Evolutionary conservation across 352 stramenopile genomes (phyloP).

Genomic region (Phytophthora quininea): DNA sequence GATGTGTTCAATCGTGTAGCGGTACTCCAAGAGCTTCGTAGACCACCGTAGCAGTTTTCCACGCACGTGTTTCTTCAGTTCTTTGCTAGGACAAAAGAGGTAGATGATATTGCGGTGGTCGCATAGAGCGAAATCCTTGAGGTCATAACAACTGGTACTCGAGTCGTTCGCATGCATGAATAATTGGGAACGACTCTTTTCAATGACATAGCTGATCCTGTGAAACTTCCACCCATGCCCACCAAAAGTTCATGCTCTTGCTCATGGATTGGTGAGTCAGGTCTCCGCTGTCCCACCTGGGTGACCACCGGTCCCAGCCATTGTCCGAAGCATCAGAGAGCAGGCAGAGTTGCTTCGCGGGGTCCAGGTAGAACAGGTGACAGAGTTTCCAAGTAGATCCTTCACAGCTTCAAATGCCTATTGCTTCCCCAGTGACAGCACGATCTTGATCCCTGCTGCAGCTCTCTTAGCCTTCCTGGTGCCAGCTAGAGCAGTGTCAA

Average conservation of each 20-base stretch:
- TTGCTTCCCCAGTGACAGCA: background rate
- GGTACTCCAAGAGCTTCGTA: slow-evolving; percentile 2
- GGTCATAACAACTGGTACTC: too few relatives aligned
- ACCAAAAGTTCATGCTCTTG: slow-evolving; percentile 9
- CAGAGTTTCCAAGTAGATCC: slow-evolving; percentile 3
- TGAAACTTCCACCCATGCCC: background rate
- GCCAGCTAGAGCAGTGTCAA: slow-evolving; percentile 4
- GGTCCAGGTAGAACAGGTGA: slow-evolving; percentile 1
- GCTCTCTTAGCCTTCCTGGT: slow-evolving; percentile 11
- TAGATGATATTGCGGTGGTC: slow-evolving; percentile 5
- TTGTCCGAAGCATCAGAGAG: slow-evolving; percentile 11
- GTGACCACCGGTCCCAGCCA: slow-evolving; percentile 9
- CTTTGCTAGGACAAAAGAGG: background rate
- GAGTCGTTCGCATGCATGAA: too few relatives aligned
- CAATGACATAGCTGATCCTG: background rate
- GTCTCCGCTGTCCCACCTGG: background rate
- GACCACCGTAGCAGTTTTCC: slow-evolving; percentile 7
- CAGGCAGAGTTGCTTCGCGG: background rate
- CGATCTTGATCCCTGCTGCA: slow-evolving; percentile 10
- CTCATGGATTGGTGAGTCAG: slow-evolving; percentile 1
- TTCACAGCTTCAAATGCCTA: slow-evolving; percentile 4
- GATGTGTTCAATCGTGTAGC: slow-evolving; percentile 17
- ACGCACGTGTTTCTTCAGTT: slow-evolving; percentile 1
- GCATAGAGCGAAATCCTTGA: slow-evolving; percentile 3
- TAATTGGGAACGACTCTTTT: background rate